Evolutionary conservation across 108 stramenopile genomes (phyloP), one percentile per base, ranked within the genome.

Genomic region (Nitzschia inconspicua): DNA sequence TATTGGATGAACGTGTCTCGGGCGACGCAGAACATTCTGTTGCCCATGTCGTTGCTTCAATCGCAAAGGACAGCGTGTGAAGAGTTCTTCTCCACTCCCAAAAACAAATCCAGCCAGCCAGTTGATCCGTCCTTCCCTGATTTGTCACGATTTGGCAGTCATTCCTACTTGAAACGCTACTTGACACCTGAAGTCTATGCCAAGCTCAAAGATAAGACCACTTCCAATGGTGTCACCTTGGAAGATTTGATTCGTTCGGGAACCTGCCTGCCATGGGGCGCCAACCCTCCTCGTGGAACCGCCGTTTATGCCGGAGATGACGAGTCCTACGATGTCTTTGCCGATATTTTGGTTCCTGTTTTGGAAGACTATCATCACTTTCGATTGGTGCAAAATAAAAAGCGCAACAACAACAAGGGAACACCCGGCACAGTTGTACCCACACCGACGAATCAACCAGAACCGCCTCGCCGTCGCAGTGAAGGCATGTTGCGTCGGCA

Each of bases 271-370:
- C 88, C 88, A 2, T 69, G 70, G 34, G 89, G 89, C 1, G 90
- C 91, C 43, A 66, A 79, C 25, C 90, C 89, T n/a, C 91, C 89
- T 28, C 88, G 91, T 4, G 79, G 88, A 0, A 69, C 90, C 10
- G 95, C 92, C 4, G 72, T 87, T 6, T 73, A 87, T 20, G 91
- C 85, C 0, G 95, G 92, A 16, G 95, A 95, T 70, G 87, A 89
- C 3, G 92, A 92, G 40, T 95, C 88, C 26, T 95, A 92, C 60
- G 44, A 72, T 0, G 64, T 79, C 4, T 95, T 95, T 77, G 57
- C 80, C 11, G 78, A 79, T 14, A 51, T 95, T 48, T 63, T 95
- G 51, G 71, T 78, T 44, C 89, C 89, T 23, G 73, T 95, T 10
- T 70, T 94, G 27, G 68, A 82, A 54, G 84, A 87, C 27, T 88